Evolutionary conservation across 1,284 basidiomycete species (phyloP).

Genomic region (Cryptococcus sp.): DNA sequence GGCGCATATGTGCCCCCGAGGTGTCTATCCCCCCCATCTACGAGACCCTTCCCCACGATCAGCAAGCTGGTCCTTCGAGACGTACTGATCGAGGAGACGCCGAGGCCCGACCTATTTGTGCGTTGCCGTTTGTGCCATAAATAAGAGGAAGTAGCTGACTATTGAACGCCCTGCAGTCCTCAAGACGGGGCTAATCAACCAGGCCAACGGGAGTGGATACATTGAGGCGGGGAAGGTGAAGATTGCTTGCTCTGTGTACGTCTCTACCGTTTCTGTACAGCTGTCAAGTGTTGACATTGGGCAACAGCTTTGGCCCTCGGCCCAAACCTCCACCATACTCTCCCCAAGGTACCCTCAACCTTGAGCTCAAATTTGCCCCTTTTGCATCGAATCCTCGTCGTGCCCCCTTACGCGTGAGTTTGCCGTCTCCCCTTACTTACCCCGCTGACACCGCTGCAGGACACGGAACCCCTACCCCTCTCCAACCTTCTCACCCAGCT

Average conservation of each 20-base stretch:
- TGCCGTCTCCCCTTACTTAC: background rate
- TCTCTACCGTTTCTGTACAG: constrained; percentile 5
- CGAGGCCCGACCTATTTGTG: constrained; percentile 62
- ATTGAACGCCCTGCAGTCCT: constrained; percentile 60
- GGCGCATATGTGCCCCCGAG: constrained; percentile 84
- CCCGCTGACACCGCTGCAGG: constrained; percentile 55
- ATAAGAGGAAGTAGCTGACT: background rate
- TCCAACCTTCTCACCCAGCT: constrained; percentile 82
- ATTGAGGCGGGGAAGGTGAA: constrained; percentile 84
- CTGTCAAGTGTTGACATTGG: constrained; percentile 40
- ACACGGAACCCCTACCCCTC: constrained; percentile 85
- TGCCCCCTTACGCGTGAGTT: constrained; percentile 77
- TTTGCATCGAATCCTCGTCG: constrained; percentile 75
- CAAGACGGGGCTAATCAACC: constrained; percentile 80
- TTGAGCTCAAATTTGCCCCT: constrained; percentile 95
- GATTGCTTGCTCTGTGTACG: constrained; percentile 89
- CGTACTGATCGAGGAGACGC: constrained; percentile 56
- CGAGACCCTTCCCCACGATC: constrained; percentile 43
- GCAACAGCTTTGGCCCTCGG: constrained; percentile 75
- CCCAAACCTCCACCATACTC: constrained; percentile 63
- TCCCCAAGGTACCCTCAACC: constrained; percentile 82
- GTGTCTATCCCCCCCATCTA: constrained; percentile 67
- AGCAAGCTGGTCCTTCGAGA: constrained; percentile 40
- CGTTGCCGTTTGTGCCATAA: constrained; percentile 5
- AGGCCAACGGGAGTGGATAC: constrained; percentile 93